These are phyloP conservation scores for Nakaseomyces bracarensis DNA, from an alignment of 1,139 yeast species.

Conservation along the genomic window DNA sequence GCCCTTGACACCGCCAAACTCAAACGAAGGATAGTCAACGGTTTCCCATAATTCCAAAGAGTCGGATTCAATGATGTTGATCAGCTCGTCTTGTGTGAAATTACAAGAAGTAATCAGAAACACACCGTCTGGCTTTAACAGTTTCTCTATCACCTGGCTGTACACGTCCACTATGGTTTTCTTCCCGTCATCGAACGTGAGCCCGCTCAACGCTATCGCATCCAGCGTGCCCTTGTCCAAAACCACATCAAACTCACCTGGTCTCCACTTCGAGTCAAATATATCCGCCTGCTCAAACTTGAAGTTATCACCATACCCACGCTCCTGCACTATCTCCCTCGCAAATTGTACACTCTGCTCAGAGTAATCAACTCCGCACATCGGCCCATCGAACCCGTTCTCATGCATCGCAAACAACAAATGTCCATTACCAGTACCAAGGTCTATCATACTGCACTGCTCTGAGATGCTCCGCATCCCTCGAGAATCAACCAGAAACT, in stretches of 20 bases:
- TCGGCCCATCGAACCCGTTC: constrained; percentile 44
- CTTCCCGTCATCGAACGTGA: constrained; percentile 35
- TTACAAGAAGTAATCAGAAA: constrained; percentile 89
- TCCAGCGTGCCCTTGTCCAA: constrained; percentile 94
- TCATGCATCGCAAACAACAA: constrained; percentile 59
- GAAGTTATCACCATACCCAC: constrained; percentile 34
- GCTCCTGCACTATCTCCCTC: constrained; percentile 41
- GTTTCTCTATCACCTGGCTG: constrained; percentile 47
- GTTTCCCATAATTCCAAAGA: constrained; percentile 50
- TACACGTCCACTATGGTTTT: constrained; percentile 44
- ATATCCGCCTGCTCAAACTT: constrained; percentile 41
- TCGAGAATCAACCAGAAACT: constrained; percentile 44
- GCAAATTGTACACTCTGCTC: constrained; percentile 73
- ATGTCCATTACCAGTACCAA: constrained; percentile 97
- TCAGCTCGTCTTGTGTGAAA: constrained; percentile 73
- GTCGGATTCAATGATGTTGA: constrained; percentile 40
- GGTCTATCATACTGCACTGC: constrained; percentile 49
- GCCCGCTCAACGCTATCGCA: constrained; percentile 83
- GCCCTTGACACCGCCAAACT: constrained; percentile 85
- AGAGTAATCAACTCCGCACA: constrained; percentile 82
- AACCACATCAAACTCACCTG: constrained; percentile 55
- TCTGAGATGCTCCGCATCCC: constrained; percentile 29
- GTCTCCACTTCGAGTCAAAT: constrained; percentile 28
- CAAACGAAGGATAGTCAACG: constrained; percentile 68
- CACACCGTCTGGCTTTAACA: constrained; percentile 50